Evolutionary conservation across 768 basidiomycete genomes (phyloP), one percentile per base, ranked within the genome.

Genomic region (Pulveroboletus sp.): DNA sequence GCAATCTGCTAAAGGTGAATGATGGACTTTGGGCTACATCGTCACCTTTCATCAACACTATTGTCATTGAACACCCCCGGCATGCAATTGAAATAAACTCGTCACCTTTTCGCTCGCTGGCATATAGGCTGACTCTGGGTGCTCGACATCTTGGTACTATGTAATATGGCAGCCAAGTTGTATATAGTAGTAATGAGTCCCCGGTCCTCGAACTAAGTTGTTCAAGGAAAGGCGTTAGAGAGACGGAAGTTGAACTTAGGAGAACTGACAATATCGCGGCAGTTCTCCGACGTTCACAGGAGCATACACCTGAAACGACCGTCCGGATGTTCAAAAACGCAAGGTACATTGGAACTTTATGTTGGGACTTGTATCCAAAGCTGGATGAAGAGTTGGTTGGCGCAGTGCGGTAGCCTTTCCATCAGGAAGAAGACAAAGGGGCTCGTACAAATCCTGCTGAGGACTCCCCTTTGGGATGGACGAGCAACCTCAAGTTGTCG

Each of bases 401-500:
- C 24, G 20, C 35, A 30, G 52, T 10, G 19, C 4, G 9, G 32
- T 37, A 34, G 26, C 17, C n/a, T 26, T 6, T 2, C 2, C 6
- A 7, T 17, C 43, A 40, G 13, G 45, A 45, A 19, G 42, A 36
- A 10, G 31, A 43, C 12, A 16, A 12, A 23, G 44, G 5, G 22
- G 29, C 14, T 43, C 34, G 5, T 6, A 24, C 12, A 6, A 20
- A 49, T 13, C 37, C 38, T 14, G 35, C 34, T 9, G 22, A 36
- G 4, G 71, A 60, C 23, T n/a, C n/a, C n/a, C 20, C 46, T 14
- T 37, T 70, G 7, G 63, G 71, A 20, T 79, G 78, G 78, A 71
- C 72, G 10, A 56, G 65, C 16, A 68, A 71, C 20, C 43, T 79
- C 55, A 72, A 63, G 49, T 71, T 72, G 16, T 75, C 75, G 30